Percentiles rank a stretch among this genome's conserved stretches.
phyloP scores from a whole-genome alignment of 2,329 filamentous ascomycete genomes.

The Lachnum nothofagi region DNA sequence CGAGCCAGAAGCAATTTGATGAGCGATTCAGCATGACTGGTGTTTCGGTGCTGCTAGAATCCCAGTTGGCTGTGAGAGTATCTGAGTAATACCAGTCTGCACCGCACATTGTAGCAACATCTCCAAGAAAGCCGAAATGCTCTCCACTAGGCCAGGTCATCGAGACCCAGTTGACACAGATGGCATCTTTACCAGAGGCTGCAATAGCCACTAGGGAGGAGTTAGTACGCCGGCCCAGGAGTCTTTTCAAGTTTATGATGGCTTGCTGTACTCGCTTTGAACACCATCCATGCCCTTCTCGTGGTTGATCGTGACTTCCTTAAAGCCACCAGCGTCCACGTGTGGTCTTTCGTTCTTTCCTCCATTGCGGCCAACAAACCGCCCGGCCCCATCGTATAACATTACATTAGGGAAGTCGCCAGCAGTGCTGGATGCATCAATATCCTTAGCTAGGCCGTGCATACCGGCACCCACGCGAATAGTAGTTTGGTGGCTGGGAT shows the following conservation, averaged over 20 bases:
- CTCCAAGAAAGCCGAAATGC: background rate
- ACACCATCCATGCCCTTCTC: background rate
- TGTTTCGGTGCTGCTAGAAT: background rate
- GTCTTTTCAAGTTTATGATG: no score
- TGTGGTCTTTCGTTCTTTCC: background rate
- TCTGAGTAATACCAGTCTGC: background rate
- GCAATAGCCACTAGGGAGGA: background rate
- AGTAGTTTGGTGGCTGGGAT: background rate
- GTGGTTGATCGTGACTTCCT: background rate
- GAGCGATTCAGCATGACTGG: background rate
- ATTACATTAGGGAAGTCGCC: background rate
- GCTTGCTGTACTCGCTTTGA: background rate
- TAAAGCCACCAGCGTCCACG: background rate
- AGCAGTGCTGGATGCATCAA: background rate
- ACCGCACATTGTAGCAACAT: background rate
- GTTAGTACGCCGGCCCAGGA: no score
- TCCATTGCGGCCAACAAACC: background rate
- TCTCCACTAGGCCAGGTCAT: background rate
- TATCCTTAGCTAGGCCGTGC: background rate
- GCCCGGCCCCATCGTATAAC: background rate
- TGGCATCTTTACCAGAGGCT: background rate
- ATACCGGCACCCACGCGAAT: background rate
- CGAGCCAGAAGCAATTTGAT: background rate
- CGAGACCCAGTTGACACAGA: background rate
- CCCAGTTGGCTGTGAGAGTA: background rate